phyloP scores from a whole-genome alignment of 2,329 filamentous ascomycete genomes.

The Clonostachys byssicola region DNA sequence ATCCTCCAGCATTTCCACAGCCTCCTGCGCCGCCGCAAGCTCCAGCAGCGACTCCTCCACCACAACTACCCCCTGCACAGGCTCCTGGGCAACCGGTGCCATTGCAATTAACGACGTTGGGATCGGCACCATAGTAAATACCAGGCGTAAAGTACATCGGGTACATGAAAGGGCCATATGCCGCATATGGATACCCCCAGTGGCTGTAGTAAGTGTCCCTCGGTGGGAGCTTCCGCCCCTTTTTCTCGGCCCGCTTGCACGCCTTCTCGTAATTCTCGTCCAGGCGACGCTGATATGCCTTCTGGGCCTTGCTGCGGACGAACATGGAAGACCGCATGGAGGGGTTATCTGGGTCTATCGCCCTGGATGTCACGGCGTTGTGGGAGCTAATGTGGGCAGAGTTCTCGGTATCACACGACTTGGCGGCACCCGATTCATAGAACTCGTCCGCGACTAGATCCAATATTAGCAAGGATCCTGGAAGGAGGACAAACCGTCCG shows the following conservation, averaged over 20 bases:
- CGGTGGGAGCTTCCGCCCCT: constrained; percentile 40
- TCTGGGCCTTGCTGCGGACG: not conserved
- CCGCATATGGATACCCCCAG: constrained; percentile 45
- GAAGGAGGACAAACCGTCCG: no score
- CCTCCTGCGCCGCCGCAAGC: constrained; percentile 4
- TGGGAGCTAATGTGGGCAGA: not conserved
- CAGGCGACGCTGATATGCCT: constrained; percentile 21
- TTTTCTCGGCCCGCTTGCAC: constrained; percentile 40
- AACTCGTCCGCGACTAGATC: not conserved
- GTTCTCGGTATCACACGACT: not conserved
- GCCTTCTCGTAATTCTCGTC: constrained; percentile 56
- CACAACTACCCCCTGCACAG: not conserved
- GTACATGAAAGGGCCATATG: not conserved
- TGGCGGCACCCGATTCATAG: not conserved
- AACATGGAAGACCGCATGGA: not conserved
- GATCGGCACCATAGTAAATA: not conserved
- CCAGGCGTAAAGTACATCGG: not conserved
- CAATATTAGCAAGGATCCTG: no score
- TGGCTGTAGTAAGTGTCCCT: constrained; percentile 45
- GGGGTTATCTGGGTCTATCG: not conserved
- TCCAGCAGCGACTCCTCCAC: not conserved
- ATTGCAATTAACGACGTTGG: not conserved
- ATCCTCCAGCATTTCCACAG: constrained; percentile 23
- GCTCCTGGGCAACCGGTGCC: not conserved
- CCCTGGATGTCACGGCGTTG: not conserved